phyloP scores from a whole-genome alignment of 306 rosid genomes.

The peach (Prunus persica) region Prunus_persica_NCBIv2 NC_034012.1:14971001-14971500 shows the following conservation, averaged over 20 bases:
- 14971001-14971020: constrained; percentile 36
- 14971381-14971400: too few species aligned
- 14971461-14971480: too few species aligned
- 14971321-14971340: not conserved
- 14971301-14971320: not conserved
- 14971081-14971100: not conserved
- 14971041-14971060: constrained; percentile 71
- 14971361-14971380: not conserved
- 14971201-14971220: not conserved
- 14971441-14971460: too few species aligned
- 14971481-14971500: too few species aligned
- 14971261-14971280: not conserved
- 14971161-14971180: too few species aligned
- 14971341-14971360: not conserved
- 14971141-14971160: too few species aligned
- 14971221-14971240: not conserved
- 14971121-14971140: too few species aligned
- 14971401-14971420: too few species aligned
- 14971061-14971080: constrained; percentile 28
- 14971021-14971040: constrained; percentile 61
- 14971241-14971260: not conserved
- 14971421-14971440: too few species aligned
- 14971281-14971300: not conserved
- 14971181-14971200: not conserved
- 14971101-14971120: too few species aligned